phyloP scores from a whole-genome alignment of 768 basidiomycete genomes.

The Terana coerulea region DNA sequence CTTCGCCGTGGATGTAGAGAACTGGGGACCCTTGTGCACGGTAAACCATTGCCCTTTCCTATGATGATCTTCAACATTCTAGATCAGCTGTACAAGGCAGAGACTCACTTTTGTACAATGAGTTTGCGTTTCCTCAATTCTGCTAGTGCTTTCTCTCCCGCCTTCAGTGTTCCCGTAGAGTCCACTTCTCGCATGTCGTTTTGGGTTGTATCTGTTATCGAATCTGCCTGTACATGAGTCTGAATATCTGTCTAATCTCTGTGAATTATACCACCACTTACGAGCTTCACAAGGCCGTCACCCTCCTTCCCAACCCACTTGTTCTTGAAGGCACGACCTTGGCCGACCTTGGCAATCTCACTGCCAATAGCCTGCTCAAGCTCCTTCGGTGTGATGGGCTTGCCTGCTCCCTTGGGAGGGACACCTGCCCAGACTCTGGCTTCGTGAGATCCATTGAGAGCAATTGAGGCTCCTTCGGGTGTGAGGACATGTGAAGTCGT shows the following conservation, averaged over 20 bases:
- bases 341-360: constrained; percentile 89
- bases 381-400: constrained; percentile 60
- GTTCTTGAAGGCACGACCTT: constrained; percentile 94
- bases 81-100: not conserved
- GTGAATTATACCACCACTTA: constrained; percentile 37
- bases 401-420: constrained; percentile 64
- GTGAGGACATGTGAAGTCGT: constrained; percentile 70
- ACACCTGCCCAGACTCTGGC: constrained; percentile 89
- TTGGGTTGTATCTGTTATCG: constrained; percentile 73
- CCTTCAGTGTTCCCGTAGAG: constrained; percentile 63
- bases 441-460: constrained; percentile 86
- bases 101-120: constrained; percentile 66
- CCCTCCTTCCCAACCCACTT: constrained; percentile 95
- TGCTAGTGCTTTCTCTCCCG: constrained; percentile 78
- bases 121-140: constrained; percentile 93
- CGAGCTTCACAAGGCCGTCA: constrained; percentile 79
- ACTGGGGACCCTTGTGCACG: constrained; percentile 78
- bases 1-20: constrained; percentile 89
- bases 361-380: constrained; percentile 79
- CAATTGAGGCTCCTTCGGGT: constrained; percentile 78
- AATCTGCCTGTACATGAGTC: constrained; percentile 42
- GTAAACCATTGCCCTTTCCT: constrained; percentile 98
- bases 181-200: constrained; percentile 71
- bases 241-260: not conserved
- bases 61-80: too few species aligned